Percentiles rank a stretch among this genome's conserved stretches.
phyloP scores from a whole-genome alignment of 2,329 filamentous ascomycete genomes.

The Fusarium sp. region DNA sequence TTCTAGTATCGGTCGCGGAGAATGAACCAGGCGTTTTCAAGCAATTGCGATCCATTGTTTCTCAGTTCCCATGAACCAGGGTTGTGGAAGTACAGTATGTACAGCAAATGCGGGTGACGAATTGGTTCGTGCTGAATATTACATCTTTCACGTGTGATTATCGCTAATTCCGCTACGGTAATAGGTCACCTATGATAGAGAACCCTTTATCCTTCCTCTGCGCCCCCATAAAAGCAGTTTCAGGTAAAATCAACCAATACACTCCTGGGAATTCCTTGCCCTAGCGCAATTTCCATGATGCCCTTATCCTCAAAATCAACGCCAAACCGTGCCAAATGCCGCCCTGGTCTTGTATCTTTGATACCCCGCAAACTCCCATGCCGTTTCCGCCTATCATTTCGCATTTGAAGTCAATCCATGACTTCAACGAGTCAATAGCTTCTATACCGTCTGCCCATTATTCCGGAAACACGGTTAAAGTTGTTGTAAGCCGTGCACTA shows the following conservation, averaged over 20 bases:
- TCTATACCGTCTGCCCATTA: not conserved
- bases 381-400: not conserved
- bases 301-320: conserved; percentile 38
- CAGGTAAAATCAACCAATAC: conserved; percentile 33
- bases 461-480: not conserved
- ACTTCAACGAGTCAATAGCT: conserved; percentile 12
- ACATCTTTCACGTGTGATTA: conserved; percentile 36
- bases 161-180: conserved; percentile 48
- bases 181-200: conserved; percentile 35
- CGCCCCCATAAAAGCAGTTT: conserved; percentile 17
- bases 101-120: not conserved
- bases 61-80: conserved; percentile 9
- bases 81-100: not conserved
- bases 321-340: conserved; percentile 32
- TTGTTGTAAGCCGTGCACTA: conserved; percentile 2
- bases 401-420: conserved; percentile 6
- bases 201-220: conserved; percentile 21
- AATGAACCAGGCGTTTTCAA: conserved; percentile 5
- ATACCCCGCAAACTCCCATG: conserved; percentile 17
- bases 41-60: not conserved
- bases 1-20: conserved; percentile 35
- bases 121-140: not conserved
- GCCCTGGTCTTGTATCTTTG: conserved; percentile 24
- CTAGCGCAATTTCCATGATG: conserved; percentile 44
- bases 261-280: conserved; percentile 21